Conservation (phyloP, 768 basidiomycete species). For the Leccinellum luteum region DNA sequence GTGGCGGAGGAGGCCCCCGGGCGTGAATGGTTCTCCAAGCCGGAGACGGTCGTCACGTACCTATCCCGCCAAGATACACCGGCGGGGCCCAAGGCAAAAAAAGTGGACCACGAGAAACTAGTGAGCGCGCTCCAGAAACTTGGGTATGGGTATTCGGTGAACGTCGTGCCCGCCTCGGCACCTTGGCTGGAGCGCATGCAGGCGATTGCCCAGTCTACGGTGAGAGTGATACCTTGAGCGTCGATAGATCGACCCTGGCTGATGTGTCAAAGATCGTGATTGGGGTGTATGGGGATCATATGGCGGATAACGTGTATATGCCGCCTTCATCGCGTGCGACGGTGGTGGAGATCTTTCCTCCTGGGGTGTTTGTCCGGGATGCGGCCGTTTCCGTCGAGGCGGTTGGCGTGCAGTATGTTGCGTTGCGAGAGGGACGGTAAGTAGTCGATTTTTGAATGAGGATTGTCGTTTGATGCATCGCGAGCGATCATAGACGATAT, state of each 20-base stretch:
- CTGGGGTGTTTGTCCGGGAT: constrained; percentile 62
- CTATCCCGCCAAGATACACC: constrained; percentile 58
- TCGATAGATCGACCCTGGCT: background rate
- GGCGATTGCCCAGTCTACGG: constrained; percentile 66
- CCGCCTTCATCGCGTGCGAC: constrained; percentile 55
- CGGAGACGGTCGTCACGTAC: constrained; percentile 61
- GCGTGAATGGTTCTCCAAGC: constrained; percentile 15
- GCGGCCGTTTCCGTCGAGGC: constrained; percentile 54
- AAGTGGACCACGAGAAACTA: constrained; percentile 58
- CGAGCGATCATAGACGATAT: constrained; percentile 33
- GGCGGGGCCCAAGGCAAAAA: constrained; percentile 48
- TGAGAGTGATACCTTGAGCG: constrained; percentile 24
- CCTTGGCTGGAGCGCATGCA: constrained; percentile 62
- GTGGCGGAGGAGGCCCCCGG: constrained; percentile 21
- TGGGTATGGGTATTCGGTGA: constrained; percentile 52
- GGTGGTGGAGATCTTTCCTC: constrained; percentile 76
- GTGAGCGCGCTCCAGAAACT: constrained; percentile 55
- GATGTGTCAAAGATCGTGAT: constrained; percentile 48
- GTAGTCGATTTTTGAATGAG: constrained; percentile 3
- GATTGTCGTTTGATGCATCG: background rate
- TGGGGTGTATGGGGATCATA: constrained; percentile 56
- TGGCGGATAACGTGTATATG: constrained; percentile 73
- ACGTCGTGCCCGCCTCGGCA: constrained; percentile 50
- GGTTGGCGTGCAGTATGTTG: constrained; percentile 55
- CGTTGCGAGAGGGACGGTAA: constrained; percentile 48